Base-by-base conservation (phyloP, 495 filamentous ascomycete genomes). In the Penicillium egyptiacum region DNA sequence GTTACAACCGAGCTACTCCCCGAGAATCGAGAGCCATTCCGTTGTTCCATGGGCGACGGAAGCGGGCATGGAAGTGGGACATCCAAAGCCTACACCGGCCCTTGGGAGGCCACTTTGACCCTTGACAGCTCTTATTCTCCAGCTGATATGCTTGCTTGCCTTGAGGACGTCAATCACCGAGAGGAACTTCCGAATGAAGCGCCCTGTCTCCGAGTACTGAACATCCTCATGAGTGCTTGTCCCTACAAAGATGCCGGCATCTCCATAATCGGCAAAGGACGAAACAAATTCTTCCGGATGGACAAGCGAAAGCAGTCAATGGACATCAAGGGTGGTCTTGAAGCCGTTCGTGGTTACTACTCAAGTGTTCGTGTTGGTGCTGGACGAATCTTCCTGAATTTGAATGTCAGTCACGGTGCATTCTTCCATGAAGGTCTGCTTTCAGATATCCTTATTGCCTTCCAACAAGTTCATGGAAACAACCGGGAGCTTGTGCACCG, bases 291-390 rank as follows among this genome's bases (percentile, higher is more conserved):
- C 30, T 67, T 66, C 28, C 64, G 67, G 8, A 61, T 63, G 25
- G 50, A 55, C 9, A 26, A 57, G 8, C 31, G 55, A 31, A 53
- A 61, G 23, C 31, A n/a, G 12, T 41, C 69, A 12, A 71, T 81
- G 4, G 59, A 64, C 8, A 41, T 53, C 2, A 19, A 6, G 5
- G 58, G 39, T 9, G 78, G 78, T 0, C 60, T 82, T 1, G 51
- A 70, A 42, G 79, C 76, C 12, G 41, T 75, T 17, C 74, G 79
- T 16, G 81, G 81, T 0, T 81, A 74, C 65, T 81, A 65, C 52
- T 63, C 75, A 1, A 80, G 76, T 63, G 78, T 81, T 10, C 69
- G 81, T 12, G 63, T 73, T 2, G 64, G 71, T 12, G 67, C 70
- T 6, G 57, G 60, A 5, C 55, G 72, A n/a, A 44, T 81, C 11